Base-by-base conservation (phyloP, 352 stramenopile genomes). In the Elongisporangium undulatum region DNA sequence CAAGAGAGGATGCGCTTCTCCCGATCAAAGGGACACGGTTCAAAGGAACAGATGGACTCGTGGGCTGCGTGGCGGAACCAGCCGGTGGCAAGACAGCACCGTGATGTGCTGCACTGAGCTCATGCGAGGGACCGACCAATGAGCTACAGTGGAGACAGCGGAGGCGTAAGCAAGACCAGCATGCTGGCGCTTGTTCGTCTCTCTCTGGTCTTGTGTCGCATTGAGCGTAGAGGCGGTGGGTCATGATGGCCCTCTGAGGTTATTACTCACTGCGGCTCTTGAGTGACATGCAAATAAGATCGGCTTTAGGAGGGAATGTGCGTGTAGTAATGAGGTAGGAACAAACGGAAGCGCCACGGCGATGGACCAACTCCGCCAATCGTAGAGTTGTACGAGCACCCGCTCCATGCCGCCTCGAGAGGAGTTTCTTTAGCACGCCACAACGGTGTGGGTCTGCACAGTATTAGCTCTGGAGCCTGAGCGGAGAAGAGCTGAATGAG, bases 391-490 rank as follows among this genome's bases (percentile, higher is more conserved):
- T 45, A 45, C 34, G 34, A 45, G 34, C 34, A 17, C 34, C 26
- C 13, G 34, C 13, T 45, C 34, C 34, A 45, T 45, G 34, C 34
- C 13, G 34, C 34, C 34, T 10, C 34, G 34, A 26, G 23, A 26
- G 23, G 23, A 48, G n/a, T 58, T 22, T 58, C 16, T 29, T 60
- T 45, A 45, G 34, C 34, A 45, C 34, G 34, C 34, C 34, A 45
- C 12, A n/a, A n/a, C 34, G 16, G 10, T 45, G 1, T 1, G 10
- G 34, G 34, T 12, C 34, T 45, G n/a, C n/a, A 45, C 34, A 45
- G 34, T 45, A 17, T 45, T 12, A 45, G 34, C 34, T 45, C 23
- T 26, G 2, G 2, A 26, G 26, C 26, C 34, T 15, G 4, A 4
- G 8, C 7, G 8, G 29, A 13, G 13, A 9, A 41, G 29, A 41